A percentile compares a stretch with the other conserved stretches of the same genome.
phyloP scores from a whole-genome alignment of 1,284 basidiomycete species.

The Peniophora sp. region DNA sequence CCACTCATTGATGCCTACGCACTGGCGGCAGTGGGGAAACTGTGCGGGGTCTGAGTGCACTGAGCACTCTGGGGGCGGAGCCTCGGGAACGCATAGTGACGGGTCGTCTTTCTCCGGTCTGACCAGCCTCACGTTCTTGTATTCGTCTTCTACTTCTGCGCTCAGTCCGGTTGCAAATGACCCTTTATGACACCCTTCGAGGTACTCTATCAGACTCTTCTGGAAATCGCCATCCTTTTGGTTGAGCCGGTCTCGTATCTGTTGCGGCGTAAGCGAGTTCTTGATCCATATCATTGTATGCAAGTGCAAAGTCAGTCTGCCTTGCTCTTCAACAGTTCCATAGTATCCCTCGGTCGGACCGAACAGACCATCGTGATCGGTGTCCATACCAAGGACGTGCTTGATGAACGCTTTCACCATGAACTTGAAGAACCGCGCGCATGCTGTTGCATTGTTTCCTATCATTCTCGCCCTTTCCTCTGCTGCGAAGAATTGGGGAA shows the following conservation, averaged over 20 bases:
- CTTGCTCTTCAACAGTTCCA: not conserved
- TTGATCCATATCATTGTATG: not conserved
- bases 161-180: not conserved
- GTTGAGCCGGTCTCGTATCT: not conserved
- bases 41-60: too few species aligned
- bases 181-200: slow-evolving; percentile 8
- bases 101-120: not conserved
- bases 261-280: not conserved
- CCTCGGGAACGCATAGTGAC: not conserved
- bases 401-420: not conserved
- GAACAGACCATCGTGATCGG: not conserved
- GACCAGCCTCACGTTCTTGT: not conserved
- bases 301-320: not conserved
- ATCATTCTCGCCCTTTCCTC: not conserved
- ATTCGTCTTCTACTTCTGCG: not conserved
- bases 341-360: not conserved
- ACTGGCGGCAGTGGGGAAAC: too few species aligned
- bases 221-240: slow-evolving; percentile 12
- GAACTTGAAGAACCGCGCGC: not conserved
- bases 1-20: slow-evolving; percentile 1
- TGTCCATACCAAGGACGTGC: not conserved
- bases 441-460: not conserved
- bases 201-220: slow-evolving; percentile 9
- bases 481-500: not conserved
- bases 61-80: not conserved